Base-by-base conservation (phyloP, 345 rosid genomes). In the Murraya paniculata region DNA sequence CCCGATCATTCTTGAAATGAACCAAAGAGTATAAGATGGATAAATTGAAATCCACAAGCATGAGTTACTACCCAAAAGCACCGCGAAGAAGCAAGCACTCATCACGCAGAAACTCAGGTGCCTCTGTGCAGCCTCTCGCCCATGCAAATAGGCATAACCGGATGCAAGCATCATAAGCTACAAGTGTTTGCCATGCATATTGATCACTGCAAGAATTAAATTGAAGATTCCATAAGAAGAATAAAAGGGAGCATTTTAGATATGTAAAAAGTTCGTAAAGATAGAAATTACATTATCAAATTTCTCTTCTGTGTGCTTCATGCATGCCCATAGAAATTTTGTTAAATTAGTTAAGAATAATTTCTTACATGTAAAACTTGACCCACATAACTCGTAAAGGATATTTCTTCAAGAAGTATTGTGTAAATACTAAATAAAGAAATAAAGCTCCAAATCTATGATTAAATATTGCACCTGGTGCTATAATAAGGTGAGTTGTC, bases 141-240 rank as follows among this genome's bases (percentile, higher is more conserved):
- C 98, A 96, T 39, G 91, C 88, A 81, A 84, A 82, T 65, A 93
- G 87, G 80, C 97, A 93, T 59, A 93, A 81, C 38, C 99, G 94
- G 72, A 94, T 89, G 74, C 97, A 96, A 80, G 99, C 99, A 86
- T 96, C 99, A 85, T 96, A 92, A 53, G 99, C 89, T 77, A 95
- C 79, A 61, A 95, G 86, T 81, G 93, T 90, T 88, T 96, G 98
- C 99, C 98, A 93, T 28, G 97, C 97, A 84, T 86, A 83, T 79
- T 92, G 98, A 77, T 90, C 92, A 78, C 99, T 92, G 90, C 82
- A 80, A 36, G 41, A 75, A 73, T 59, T 41, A 10, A 69, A 73
- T 64, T 19, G 11, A 45, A 30, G 35, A 50, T 77, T 7, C 62
- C 57, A 41, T 71, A 16, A 76, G 67, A 80, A 72, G 22, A 76